Evolutionary conservation across 352 stramenopile species (phyloP).

Genomic region (Phytophthora rubi): DNA sequence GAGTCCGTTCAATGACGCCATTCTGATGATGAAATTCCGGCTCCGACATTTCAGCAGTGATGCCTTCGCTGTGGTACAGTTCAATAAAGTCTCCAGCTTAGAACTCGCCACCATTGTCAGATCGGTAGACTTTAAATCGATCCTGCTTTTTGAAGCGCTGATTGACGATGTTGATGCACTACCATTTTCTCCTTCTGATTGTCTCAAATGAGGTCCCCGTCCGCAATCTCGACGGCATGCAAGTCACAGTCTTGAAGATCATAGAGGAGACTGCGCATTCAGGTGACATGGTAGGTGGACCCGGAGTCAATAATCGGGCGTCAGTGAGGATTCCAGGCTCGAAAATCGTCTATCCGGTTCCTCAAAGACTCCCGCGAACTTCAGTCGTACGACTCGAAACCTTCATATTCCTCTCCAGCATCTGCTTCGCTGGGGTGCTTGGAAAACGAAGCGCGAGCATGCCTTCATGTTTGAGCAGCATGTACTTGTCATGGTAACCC

Average conservation of each 20-base stretch:
- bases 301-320: no score
- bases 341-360: no score
- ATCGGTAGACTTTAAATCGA: constrained; percentile 8
- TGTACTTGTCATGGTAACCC: no score
- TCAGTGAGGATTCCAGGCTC: no score
- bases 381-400: no score
- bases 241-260: background rate
- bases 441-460: no score
- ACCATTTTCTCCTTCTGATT: background rate
- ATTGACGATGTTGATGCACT: background rate
- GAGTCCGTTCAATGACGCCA: constrained; percentile 3
- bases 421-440: no score
- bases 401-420: no score
- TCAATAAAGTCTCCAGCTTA: background rate
- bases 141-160: background rate
- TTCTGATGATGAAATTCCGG: constrained; percentile 18
- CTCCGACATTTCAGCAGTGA: constrained; percentile 6
- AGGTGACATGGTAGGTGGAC: no score
- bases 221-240: background rate
- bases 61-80: constrained; percentile 4
- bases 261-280: background rate
- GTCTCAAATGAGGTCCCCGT: background rate
- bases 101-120: constrained; percentile 20
- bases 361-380: no score
- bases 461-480: no score